Conservation (phyloP, 2,329 filamentous ascomycete species). For the Colletotrichum lini region DNA sequence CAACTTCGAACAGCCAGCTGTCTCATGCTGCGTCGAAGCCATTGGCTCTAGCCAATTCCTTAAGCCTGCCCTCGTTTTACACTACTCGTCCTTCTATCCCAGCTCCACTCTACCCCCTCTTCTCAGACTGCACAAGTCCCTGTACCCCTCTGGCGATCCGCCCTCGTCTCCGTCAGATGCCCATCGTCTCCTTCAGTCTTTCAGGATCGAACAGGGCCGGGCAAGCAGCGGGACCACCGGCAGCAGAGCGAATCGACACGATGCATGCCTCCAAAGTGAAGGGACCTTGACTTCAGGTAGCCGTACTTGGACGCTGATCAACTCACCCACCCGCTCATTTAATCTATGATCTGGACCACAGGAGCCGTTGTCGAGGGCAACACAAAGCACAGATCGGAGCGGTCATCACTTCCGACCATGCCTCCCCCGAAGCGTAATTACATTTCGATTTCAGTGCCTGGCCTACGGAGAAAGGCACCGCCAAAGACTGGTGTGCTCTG, state of each 20-base stretch:
- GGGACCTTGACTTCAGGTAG: constrained; percentile 25
- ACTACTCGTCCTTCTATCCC: not conserved
- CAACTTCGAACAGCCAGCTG: constrained; percentile 1
- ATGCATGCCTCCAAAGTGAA: constrained; percentile 12
- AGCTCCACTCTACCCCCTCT: not conserved
- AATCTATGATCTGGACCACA: constrained; percentile 5
- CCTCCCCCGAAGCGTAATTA: constrained; percentile 9
- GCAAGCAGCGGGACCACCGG: constrained; percentile 13
- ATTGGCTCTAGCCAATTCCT: not conserved
- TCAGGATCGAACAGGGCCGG: constrained; percentile 25
- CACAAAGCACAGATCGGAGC: constrained; percentile 29
- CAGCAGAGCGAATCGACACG: constrained; percentile 24
- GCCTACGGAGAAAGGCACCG: constrained; percentile 5
- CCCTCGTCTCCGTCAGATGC: constrained; percentile 18
- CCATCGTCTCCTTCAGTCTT: not conserved
- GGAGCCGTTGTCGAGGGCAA: not conserved
- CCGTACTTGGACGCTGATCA: constrained; percentile 11
- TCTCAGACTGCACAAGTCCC: not conserved
- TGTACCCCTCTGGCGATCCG: constrained; percentile 14
- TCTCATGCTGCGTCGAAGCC: not conserved
- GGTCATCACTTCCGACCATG: constrained; percentile 15
- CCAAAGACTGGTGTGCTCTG: constrained; percentile 5
- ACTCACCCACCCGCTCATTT: not conserved
- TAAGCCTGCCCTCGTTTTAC: constrained; percentile 8
- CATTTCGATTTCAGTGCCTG: constrained; percentile 8